Percentiles rank a stretch among this genome's conserved stretches.
These are phyloP conservation scores for Microsporum canis DNA, from an alignment of 2,329 filamentous ascomycete species.

Conservation along the genomic window DNA sequence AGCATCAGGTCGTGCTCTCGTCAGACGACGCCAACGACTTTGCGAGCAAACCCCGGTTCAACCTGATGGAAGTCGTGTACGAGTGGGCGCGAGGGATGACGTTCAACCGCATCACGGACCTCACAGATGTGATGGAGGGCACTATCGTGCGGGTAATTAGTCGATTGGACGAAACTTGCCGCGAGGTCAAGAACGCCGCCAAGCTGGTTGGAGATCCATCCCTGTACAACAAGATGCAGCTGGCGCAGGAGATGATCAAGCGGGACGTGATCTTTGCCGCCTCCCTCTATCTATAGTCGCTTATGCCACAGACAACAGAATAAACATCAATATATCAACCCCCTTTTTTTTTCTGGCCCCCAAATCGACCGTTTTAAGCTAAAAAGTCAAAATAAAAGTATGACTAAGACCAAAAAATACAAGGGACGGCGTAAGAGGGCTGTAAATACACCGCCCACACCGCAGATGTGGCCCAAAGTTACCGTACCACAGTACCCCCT, in stretches of 20 bases:
- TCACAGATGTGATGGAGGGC: constrained; percentile 93
- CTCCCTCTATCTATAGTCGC: constrained; percentile 65
- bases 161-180: constrained; percentile 84
- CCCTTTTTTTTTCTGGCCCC: neutral
- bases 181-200: constrained; percentile 95
- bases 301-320: neutral
- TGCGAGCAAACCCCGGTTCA: constrained; percentile 74
- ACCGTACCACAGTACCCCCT: neutral
- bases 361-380: neutral
- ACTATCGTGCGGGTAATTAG: constrained; percentile 95
- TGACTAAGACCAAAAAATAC: neutral
- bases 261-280: constrained; percentile 86
- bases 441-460: neutral
- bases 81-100: constrained; percentile 98
- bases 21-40: constrained; percentile 90
- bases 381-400: neutral
- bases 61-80: constrained; percentile 93
- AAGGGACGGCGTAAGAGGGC: neutral
- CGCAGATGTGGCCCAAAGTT: neutral
- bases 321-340: neutral
- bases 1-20: constrained; percentile 83
- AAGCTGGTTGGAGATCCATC: constrained; percentile 89
- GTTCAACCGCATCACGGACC: constrained; percentile 91
- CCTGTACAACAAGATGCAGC: constrained; percentile 92
- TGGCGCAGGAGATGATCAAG: constrained; percentile 95